Base-by-base conservation (phyloP, 1,284 basidiomycete genomes). In the Leccinum fallax region DNA sequence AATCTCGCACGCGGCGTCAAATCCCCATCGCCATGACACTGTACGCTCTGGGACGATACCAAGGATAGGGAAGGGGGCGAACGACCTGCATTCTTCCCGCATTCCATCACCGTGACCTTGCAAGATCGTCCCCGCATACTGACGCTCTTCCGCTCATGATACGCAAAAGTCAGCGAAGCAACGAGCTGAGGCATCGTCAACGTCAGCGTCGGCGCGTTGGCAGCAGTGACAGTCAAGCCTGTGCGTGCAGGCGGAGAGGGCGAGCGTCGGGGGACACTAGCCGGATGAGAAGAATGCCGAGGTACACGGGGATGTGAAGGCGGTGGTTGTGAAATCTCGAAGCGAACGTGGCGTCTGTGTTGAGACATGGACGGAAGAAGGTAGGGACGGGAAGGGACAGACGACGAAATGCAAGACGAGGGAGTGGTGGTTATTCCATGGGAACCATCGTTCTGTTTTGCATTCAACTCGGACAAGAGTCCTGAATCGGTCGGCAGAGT, bases 171-270 rank as follows among this genome's bases (percentile, higher is more conserved):
- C 16, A 74, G 67, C 13, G 69, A 65, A 24, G 72, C 72, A n/a
- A 76, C 73, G 13, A 74, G 74, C 52, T 74, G 72, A 0, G 74
- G 67, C 58, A 75, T 72, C 2, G 74, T 66, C 67, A 73, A 62
- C 24, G 65, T 65, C 58, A 63, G 63, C 24, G 55, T 64, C 32
- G 58, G 69, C 10, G 52, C 24, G 4, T 57, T 59, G 21, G 55
- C 9, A 10, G 57, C 9, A 13, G 64, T 13, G 5, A 58, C 21
- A 2, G 61, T 48, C 43, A 48, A 16, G 13, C 65, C 64, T 6
- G 60, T 57, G 58, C 65, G 69, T 55, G 62, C 54, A 1, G 73
- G 72, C 53, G 72, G 73, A 8, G 73, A 74, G 9, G 71, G 71
- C 8, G 72, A 74, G 38, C 74, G 74, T 59, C 63, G 65, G 52